Percentiles rank a stretch among this genome's conserved stretches.
Evolutionary conservation across 148 eudicot genomes (phyloP).

Genomic region (Rhododendron simsii): DNA sequence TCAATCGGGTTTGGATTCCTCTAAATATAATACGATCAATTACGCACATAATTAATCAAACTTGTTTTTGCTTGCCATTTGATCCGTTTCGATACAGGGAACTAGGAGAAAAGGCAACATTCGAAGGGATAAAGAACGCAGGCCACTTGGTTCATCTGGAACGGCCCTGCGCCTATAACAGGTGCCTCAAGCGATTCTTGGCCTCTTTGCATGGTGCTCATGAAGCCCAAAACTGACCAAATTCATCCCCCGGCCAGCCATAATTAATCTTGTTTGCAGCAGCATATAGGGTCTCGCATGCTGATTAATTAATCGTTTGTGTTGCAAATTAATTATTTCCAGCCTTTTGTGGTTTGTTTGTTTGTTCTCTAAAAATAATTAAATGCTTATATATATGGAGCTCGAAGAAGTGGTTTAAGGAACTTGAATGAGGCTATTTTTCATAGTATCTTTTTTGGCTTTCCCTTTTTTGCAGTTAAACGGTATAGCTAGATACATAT

Average conservation of each 20-base stretch:
- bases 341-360: not conserved
- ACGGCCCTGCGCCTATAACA: conserved; percentile 3
- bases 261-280: not conserved
- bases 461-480: not conserved
- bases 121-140: not conserved
- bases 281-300: not conserved
- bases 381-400: not conserved
- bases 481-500: no score
- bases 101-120: not conserved
- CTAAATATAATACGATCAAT: not conserved
- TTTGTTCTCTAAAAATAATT: not conserved
- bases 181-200: not conserved
- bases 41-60: not conserved
- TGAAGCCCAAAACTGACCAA: not conserved
- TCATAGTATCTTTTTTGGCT: no score
- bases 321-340: not conserved
- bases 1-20: not conserved
- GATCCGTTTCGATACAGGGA: not conserved
- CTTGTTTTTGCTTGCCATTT: not conserved
- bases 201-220: not conserved
- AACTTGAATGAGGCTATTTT: not conserved
- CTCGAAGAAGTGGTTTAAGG: not conserved
- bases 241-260: not conserved
- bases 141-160: conserved; percentile 7
- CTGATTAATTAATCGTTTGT: not conserved